phyloP scores from a whole-genome alignment of 306 rosid genomes.

The Castanea sativa region DNA sequence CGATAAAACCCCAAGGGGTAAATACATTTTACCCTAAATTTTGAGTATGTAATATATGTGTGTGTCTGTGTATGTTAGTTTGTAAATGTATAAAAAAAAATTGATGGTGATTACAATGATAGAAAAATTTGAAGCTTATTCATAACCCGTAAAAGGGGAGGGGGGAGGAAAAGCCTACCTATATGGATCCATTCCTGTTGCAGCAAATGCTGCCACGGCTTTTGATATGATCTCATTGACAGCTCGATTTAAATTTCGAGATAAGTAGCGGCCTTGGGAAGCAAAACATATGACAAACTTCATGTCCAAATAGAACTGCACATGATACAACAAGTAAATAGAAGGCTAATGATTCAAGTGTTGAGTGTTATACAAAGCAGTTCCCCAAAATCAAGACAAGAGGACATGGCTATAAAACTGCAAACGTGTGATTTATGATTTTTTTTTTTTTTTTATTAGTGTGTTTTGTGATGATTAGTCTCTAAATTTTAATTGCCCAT shows the following conservation, averaged over 20 bases:
- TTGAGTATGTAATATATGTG: neutral
- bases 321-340: constrained; percentile 16
- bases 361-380: neutral
- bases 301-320: constrained; percentile 99
- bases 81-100: neutral
- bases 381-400: constrained; percentile 1
- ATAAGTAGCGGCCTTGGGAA: constrained; percentile 85
- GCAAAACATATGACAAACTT: constrained; percentile 94
- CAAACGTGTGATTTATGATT: neutral
- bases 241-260: constrained; percentile 78
- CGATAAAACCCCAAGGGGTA: neutral
- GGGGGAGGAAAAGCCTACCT: constrained; percentile 42
- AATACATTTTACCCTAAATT: neutral
- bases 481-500: neutral
- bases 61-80: neutral
- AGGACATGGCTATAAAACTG: neutral
- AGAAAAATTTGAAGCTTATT: neutral
- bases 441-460: too few relatives aligned
- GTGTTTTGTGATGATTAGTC: neutral
- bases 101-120: neutral
- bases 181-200: constrained; percentile 92
- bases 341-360: neutral
- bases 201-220: constrained; percentile 82
- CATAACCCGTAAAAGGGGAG: neutral
- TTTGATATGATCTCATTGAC: constrained; percentile 88